Base-by-base conservation (phyloP, 345 rosid species). In the Brassica carinata region DNA sequence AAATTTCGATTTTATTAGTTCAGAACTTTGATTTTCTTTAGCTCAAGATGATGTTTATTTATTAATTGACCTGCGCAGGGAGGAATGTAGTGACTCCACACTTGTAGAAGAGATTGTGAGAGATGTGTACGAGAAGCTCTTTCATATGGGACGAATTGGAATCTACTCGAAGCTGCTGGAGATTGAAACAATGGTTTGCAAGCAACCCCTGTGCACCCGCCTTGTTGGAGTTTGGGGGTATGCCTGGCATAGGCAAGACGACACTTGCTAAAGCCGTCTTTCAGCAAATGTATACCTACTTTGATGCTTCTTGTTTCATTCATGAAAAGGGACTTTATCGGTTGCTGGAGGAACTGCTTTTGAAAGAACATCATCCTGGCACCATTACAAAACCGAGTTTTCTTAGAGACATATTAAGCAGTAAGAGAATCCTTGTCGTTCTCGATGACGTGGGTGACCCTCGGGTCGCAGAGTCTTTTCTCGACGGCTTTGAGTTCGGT, bases 171-270 rank as follows among this genome's bases (percentile, higher is more conserved):
- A 64, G 67, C 15, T 69, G 45, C 2, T 68, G 0, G 30, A 10
- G 10, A 40, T 76, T 1, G 74, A 40, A 69, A 69, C 17, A 45
- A 30, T 77, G 63, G 0, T 77, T 8, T 7, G 6, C 80, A 77
- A 68, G 80, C 80, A 77, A 69, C 48, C 1, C 5, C 11, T 67
- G 74, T 43, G 74, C 7, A 33, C 61, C 13, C 30, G 8, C 7
- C 11, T 19, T 15, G 5, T 77, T 69, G 80, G 80, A 5, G 2
- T 77, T 27, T 77, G 19, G 48, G 9, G 75, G 80, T 61, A 69
- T 61, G 80, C 62, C 68, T 8, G 80, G 80, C 7, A 43, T 77
- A 40, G 80, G 80, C 68, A 77, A 77, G 63, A 77, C 80, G 0
- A 14, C 3, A 17, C 69, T 77, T 67, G 79, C 79, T 19, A 10